Conservation (phyloP, 192 early-diverging fungal genomes). For the Dissophora globulifera region DNA sequence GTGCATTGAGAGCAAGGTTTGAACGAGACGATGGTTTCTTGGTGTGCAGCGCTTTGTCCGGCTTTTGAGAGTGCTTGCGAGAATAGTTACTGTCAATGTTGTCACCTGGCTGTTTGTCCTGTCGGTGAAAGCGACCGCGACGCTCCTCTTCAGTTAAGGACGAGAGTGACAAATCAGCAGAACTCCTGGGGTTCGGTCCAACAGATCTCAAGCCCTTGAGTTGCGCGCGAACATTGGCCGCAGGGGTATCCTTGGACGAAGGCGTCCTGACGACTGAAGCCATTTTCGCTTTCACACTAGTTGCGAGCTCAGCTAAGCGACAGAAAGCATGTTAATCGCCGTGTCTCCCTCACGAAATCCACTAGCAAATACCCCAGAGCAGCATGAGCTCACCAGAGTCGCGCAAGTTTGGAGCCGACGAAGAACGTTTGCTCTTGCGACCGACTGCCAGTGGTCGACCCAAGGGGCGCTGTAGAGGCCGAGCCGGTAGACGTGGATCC, state of each 20-base stretch:
- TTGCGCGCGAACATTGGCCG: no score
- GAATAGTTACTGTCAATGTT: background rate
- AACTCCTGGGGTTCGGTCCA: no score
- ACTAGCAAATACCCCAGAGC: no score
- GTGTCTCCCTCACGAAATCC: no score
- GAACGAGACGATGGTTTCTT: conserved; percentile 1
- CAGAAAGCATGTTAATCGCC: no score
- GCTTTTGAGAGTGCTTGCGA: conserved; percentile 15
- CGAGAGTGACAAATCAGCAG: no score
- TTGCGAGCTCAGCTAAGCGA: no score
- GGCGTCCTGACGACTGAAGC: background rate
- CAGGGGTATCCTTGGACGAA: background rate
- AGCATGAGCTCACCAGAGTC: background rate
- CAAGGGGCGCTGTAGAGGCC: conserved; percentile 1
- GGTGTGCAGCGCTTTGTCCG: background rate
- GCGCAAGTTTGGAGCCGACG: conserved; percentile 19
- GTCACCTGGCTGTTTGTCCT: conserved; percentile 1
- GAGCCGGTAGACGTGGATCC: conserved; percentile 8
- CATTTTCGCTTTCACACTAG: background rate
- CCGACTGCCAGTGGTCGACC: background rate
- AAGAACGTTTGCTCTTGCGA: conserved; percentile 2
- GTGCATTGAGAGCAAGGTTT: conserved; percentile 42
- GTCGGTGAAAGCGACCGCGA: background rate
- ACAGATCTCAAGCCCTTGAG: no score
- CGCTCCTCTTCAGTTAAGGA: no score